A percentile compares a stretch with the other conserved stretches of the same genome.
Evolutionary conservation across 2,329 filamentous ascomycete species (phyloP).

Genomic region (Aspergillus sclerotialis): DNA sequence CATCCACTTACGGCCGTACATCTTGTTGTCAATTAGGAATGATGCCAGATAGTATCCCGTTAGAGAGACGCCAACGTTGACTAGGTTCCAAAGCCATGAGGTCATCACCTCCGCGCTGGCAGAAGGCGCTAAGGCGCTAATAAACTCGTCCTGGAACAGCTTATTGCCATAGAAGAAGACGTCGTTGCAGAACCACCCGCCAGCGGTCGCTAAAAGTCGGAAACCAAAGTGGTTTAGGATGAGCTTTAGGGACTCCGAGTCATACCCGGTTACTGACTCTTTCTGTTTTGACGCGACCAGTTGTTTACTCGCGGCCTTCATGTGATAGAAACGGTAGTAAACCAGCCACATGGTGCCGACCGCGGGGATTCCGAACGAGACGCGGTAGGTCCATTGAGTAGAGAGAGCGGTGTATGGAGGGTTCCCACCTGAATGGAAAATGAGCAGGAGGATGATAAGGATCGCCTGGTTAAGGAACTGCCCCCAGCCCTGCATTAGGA

Average conservation of each 20-base stretch:
- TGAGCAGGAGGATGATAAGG: slow-evolving; percentile 76
- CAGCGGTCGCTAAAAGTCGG: slow-evolving; percentile 77
- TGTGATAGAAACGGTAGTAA: slow-evolving; percentile 93
- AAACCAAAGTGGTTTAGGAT: slow-evolving; percentile 79
- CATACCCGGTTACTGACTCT: slow-evolving; percentile 82
- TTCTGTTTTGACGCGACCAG: slow-evolving; percentile 81
- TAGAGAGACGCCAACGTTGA: slow-evolving; percentile 83
- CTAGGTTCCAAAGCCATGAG: slow-evolving; percentile 84
- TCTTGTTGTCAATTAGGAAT: slow-evolving; percentile 88
- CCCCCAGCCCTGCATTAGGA: slow-evolving; percentile 98
- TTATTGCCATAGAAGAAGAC: slow-evolving; percentile 99
- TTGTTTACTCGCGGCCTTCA: slow-evolving; percentile 80
- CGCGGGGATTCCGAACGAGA: slow-evolving; percentile 87
- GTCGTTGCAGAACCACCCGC: slow-evolving; percentile 92
- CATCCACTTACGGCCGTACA: slow-evolving; percentile 95
- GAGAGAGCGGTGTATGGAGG: slow-evolving; percentile 71
- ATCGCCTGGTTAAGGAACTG: slow-evolving; percentile 91
- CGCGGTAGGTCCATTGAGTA: slow-evolving; percentile 82
- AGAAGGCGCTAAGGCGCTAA: slow-evolving; percentile 68
- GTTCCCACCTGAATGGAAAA: slow-evolving; percentile 73
- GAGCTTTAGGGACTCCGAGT: slow-evolving; percentile 68
- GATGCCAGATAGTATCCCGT: slow-evolving; percentile 85
- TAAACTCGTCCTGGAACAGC: slow-evolving; percentile 90
- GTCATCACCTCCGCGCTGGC: slow-evolving; percentile 68
- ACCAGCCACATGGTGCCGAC: slow-evolving; percentile 88